A percentile compares a stretch with the other conserved stretches of the same genome.
These are phyloP conservation scores for Mycena vitilis DNA, from an alignment of 768 basidiomycete genomes.

Conservation along the genomic window DNA sequence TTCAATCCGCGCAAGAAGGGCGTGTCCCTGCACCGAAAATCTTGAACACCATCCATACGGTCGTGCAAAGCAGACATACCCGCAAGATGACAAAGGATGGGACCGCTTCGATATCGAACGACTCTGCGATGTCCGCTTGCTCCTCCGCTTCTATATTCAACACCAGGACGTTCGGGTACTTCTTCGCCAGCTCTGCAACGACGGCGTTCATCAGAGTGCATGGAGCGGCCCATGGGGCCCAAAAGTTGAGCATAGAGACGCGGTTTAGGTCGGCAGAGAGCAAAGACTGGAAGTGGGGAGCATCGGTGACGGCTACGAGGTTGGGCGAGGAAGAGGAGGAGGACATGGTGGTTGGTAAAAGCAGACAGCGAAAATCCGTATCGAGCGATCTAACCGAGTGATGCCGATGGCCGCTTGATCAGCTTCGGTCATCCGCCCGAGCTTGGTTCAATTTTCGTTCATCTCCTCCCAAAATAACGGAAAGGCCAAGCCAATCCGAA, in stretches of 20 bases:
- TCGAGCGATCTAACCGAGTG: conserved; percentile 4
- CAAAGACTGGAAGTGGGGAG: conserved; percentile 78
- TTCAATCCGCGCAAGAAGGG: conserved; percentile 78
- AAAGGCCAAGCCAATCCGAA: too few species aligned
- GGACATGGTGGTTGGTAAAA: conserved; percentile 17
- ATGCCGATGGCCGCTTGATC: background rate
- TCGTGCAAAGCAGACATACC: conserved; percentile 56
- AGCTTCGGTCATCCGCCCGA: conserved; percentile 5
- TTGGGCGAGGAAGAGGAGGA: conserved; percentile 41
- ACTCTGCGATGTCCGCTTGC: conserved; percentile 87
- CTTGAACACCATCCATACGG: background rate
- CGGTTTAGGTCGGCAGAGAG: conserved; percentile 82
- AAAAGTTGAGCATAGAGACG: conserved; percentile 92
- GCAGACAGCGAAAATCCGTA: background rate
- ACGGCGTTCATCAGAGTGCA: conserved; percentile 92
- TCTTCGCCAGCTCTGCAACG: conserved; percentile 76
- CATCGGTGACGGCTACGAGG: conserved; percentile 59
- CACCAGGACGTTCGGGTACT: conserved; percentile 76
- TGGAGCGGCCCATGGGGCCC: conserved; percentile 93
- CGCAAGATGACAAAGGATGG: conserved; percentile 86
- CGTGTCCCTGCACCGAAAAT: conserved; percentile 8
- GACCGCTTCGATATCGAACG: conserved; percentile 91
- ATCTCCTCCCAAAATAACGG: too few species aligned
- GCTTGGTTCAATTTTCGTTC: too few species aligned
- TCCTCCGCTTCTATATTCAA: conserved; percentile 89